phyloP scores from a whole-genome alignment of 1,284 basidiomycete genomes.

The Pseudozyma hubeiensis region DNA sequence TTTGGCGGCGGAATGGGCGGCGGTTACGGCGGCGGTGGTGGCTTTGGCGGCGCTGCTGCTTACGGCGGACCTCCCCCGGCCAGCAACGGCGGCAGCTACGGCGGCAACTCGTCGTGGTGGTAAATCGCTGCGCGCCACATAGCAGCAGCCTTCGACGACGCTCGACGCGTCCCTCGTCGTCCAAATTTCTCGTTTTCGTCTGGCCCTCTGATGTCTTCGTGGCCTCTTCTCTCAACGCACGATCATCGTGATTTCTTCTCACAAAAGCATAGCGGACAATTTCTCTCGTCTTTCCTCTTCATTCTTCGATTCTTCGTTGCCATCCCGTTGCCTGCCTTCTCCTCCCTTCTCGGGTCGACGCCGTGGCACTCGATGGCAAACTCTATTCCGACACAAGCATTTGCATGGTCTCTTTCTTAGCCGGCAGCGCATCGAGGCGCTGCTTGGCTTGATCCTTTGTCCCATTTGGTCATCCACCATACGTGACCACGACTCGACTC shows the following conservation, averaged over 20 bases:
- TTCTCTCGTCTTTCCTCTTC: constrained; percentile 13
- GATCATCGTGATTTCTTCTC: constrained; percentile 16
- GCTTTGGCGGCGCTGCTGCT: constrained; percentile 31
- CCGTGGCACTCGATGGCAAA: not conserved
- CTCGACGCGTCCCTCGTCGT: not conserved
- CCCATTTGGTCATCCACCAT: constrained; percentile 1
- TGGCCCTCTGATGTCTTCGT: constrained; percentile 2
- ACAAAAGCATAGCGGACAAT: constrained; percentile 52
- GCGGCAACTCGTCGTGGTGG: constrained; percentile 54
- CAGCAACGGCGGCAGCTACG: constrained; percentile 52
- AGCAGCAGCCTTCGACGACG: not conserved
- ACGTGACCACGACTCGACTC: constrained; percentile 18
- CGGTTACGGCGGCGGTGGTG: constrained; percentile 42
- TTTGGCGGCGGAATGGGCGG: constrained; percentile 49
- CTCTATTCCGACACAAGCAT: constrained; percentile 18
- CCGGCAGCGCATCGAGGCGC: constrained; percentile 24
- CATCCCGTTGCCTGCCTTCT: not conserved
- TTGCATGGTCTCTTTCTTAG: constrained; percentile 34
- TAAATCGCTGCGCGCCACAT: constrained; percentile 3
- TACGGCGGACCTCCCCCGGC: constrained; percentile 54
- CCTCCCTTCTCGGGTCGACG: not conserved
- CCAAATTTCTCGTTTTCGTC: constrained; percentile 1
- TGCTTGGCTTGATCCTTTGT: constrained; percentile 20
- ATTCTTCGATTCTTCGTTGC: constrained; percentile 7
- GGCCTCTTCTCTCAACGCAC: constrained; percentile 36